A percentile compares a stretch with the other conserved stretches of the same genome.
Evolutionary conservation across 495 filamentous ascomycete species (phyloP).

Genomic region (Penicillium waksmanii): DNA sequence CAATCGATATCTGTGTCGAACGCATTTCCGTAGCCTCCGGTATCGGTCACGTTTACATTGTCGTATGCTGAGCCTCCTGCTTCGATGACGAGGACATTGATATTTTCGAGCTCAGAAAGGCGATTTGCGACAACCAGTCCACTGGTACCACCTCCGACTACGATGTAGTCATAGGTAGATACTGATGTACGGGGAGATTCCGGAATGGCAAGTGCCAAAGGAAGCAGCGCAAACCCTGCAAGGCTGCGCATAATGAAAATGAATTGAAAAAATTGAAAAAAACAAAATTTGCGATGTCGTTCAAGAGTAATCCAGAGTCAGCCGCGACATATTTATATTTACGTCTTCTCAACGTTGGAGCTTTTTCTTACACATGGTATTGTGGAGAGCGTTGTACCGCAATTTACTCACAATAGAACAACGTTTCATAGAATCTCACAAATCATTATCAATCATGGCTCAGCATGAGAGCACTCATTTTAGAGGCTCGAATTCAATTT

Average conservation of each 20-base stretch:
- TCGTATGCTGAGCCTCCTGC: slow-evolving; percentile 53
- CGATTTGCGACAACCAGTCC: slow-evolving; percentile 59
- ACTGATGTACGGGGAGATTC: slow-evolving; percentile 3
- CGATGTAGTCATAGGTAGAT: slow-evolving; percentile 48
- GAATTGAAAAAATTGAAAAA: not conserved
- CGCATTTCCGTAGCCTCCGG: slow-evolving; percentile 41
- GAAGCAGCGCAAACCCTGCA: slow-evolving; percentile 19
- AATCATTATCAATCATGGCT: slow-evolving; percentile 4
- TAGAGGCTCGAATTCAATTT: not conserved
- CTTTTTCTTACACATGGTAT: not conserved
- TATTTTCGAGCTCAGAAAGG: slow-evolving; percentile 49
- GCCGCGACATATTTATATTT: slow-evolving; percentile 1
- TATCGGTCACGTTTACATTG: slow-evolving; percentile 54
- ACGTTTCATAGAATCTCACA: not conserved
- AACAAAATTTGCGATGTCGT: not conserved
- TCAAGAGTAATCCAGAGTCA: not conserved
- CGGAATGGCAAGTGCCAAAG: slow-evolving; percentile 18
- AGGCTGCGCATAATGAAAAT: slow-evolving; percentile 21
- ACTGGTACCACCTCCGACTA: slow-evolving; percentile 57
- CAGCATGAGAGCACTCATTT: not conserved
- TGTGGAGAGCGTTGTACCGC: not conserved
- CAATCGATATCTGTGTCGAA: slow-evolving; percentile 55
- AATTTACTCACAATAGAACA: too few relatives aligned
- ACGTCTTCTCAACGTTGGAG: not conserved
- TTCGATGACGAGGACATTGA: slow-evolving; percentile 57